Conservation (phyloP, 768 basidiomycete genomes). For the Amyloporia xantha region DNA sequence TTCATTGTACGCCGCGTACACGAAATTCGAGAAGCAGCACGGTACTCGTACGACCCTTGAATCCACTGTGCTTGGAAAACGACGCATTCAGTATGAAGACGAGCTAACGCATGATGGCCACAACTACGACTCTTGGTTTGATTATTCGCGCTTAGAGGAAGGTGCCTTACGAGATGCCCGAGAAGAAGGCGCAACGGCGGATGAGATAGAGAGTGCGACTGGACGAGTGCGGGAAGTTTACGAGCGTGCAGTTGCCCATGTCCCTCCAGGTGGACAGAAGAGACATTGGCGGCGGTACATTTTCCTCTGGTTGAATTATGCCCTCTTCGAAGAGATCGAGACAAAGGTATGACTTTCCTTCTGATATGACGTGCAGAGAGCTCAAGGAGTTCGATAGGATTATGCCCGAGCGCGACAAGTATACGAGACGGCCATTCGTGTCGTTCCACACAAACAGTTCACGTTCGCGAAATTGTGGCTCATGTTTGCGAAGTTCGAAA, state of each 20-base stretch:
- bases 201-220: conserved; percentile 57
- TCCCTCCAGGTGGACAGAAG: conserved; percentile 92
- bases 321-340: conserved; percentile 94
- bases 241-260: conserved; percentile 90
- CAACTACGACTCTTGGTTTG: conserved; percentile 99
- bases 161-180: conserved; percentile 70
- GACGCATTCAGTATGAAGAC: conserved; percentile 98
- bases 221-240: conserved; percentile 87
- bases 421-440: conserved; percentile 80
- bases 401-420: conserved; percentile 81
- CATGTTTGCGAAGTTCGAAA: conserved; percentile 87
- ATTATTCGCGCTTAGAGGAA: conserved; percentile 90
- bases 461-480: conserved; percentile 98
- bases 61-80: conserved; percentile 90
- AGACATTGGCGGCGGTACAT: conserved; percentile 87
- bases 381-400: conserved; percentile 45
- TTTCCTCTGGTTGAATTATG: conserved; percentile 93
- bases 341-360: conserved; percentile 55
- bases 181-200: conserved; percentile 66
- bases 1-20: conserved; percentile 84
- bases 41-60: conserved; percentile 86
- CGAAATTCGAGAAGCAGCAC: conserved; percentile 97
- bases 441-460: conserved; percentile 94
- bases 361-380: background rate
- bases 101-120: conserved; percentile 86